Base-by-base conservation (phyloP, 495 filamentous ascomycete species). In the Filosporella fistucella region DNA sequence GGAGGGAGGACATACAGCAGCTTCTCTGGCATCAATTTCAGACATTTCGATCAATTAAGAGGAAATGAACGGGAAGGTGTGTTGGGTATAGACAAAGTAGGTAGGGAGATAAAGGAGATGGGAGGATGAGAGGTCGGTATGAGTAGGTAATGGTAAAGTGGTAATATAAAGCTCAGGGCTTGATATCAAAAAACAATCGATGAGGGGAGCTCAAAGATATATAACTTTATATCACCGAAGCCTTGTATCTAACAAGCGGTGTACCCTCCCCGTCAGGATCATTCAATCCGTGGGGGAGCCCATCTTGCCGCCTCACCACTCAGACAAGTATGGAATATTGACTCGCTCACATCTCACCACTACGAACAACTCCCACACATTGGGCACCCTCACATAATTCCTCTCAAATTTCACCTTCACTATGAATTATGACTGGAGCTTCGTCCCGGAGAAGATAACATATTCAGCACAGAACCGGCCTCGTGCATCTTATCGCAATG, bases 31-130 rank as follows among this genome's bases (percentile, higher is more conserved):
- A 36, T 36, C 33, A 36, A 36, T 12, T 36, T 36, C 33, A 36
- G 33, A 36, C 33, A 36, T 36, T 36, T 36, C 33, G 33, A 36
- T 36, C 33, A 36, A 14, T 36, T 36, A 36, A 36, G 33, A 36
- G n/a, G 33, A 36, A 36, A 36, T 14, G 33, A 36, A 14, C 7
- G 5, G n/a, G 7, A 36, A 14, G 33, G 33, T 36, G n/a, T n/a
- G n/a, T n/a, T n/a, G n/a, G n/a, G n/a, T n/a, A n/a, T n/a, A n/a
- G n/a, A n/a, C n/a, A n/a, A n/a, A n/a, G n/a, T n/a, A n/a, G n/a
- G n/a, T n/a, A n/a, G n/a, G n/a, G n/a, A n/a, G n/a, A n/a, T n/a
- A n/a, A n/a, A n/a, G n/a, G n/a, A n/a, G n/a, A n/a, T 30, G 28
- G n/a, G 28, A 30, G 28, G 8, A 8, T 8, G n/a, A n/a, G n/a